Conservation (phyloP, 2,329 filamentous ascomycete genomes). For the Aspergillus aculeatus region DNA sequence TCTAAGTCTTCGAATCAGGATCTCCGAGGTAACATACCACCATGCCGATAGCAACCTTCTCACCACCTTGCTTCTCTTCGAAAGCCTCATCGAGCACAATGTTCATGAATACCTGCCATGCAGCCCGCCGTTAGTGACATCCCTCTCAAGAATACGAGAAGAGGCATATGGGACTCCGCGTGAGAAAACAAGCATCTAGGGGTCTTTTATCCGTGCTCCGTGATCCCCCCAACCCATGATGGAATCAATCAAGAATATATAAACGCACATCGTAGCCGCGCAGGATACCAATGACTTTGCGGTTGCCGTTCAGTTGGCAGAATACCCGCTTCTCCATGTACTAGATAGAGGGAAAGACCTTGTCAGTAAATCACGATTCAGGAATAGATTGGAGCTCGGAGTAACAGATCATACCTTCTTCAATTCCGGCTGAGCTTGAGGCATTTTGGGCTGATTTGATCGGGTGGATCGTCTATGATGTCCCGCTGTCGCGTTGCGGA, state of each 20-base stretch:
- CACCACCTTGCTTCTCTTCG: slow-evolving; percentile 87
- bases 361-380: background rate
- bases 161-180: too few relatives aligned
- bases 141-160: too few relatives aligned
- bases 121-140: too few relatives aligned
- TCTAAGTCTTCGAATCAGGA: too few relatives aligned
- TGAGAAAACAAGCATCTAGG: too few relatives aligned
- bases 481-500: slow-evolving; percentile 24
- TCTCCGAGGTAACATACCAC: slow-evolving; percentile 59
- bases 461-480: slow-evolving; percentile 23
- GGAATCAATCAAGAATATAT: background rate
- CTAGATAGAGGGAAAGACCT: slow-evolving; percentile 48
- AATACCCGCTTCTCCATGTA: slow-evolving; percentile 99
- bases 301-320: slow-evolving; percentile 94
- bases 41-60: slow-evolving; percentile 89
- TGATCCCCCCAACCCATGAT: too few relatives aligned
- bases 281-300: slow-evolving; percentile 92
- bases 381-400: background rate
- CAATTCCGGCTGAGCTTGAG: slow-evolving; percentile 96
- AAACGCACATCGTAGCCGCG: slow-evolving; percentile 87
- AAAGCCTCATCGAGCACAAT: slow-evolving; percentile 96
- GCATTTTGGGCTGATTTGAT: slow-evolving; percentile 64
- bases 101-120: slow-evolving; percentile 84
- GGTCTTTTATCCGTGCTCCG: too few relatives aligned
- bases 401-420: slow-evolving; percentile 73